Evolutionary conservation across 176 grass and related monocot species (phyloP).

Genomic region (Ensete glaucum): DNA sequence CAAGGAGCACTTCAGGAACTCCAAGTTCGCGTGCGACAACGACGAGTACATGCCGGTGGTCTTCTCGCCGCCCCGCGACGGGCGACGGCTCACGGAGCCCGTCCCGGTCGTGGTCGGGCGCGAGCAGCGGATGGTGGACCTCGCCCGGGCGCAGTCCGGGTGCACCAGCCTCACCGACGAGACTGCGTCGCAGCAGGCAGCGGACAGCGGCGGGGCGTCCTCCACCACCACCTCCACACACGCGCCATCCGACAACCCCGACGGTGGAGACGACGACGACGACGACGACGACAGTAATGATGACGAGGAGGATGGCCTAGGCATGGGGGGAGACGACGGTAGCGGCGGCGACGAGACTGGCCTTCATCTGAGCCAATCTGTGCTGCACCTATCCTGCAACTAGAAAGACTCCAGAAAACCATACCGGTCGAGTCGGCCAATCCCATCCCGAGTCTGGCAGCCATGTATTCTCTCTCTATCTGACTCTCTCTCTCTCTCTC

Average conservation of each 20-base stretch:
- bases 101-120: conserved; percentile 37
- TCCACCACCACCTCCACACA: conserved; percentile 51
- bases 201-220: conserved; percentile 54
- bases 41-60: conserved; percentile 91
- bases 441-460: not conserved
- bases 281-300: conserved; percentile 6
- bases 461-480: not conserved
- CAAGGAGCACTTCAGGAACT: conserved; percentile 98
- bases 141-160: conserved; percentile 2
- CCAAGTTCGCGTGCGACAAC: conserved; percentile 92
- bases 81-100: conserved; percentile 67
- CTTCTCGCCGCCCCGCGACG: conserved; percentile 85
- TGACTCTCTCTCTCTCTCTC: not conserved
- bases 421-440: not conserved
- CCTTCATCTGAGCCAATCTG: conserved; percentile 5
- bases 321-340: not conserved
- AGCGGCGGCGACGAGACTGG: not conserved
- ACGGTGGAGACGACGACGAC: conserved; percentile 6
- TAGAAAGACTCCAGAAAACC: not conserved
- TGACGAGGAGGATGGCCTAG: conserved; percentile 1
- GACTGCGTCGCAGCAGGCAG: conserved; percentile 13
- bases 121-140: not conserved
- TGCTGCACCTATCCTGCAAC: conserved; percentile 42
- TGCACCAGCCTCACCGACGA: no score
- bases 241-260: conserved; percentile 38